Base-by-base conservation (phyloP, 129 eudicot species). In the Logfia minima region DNA sequence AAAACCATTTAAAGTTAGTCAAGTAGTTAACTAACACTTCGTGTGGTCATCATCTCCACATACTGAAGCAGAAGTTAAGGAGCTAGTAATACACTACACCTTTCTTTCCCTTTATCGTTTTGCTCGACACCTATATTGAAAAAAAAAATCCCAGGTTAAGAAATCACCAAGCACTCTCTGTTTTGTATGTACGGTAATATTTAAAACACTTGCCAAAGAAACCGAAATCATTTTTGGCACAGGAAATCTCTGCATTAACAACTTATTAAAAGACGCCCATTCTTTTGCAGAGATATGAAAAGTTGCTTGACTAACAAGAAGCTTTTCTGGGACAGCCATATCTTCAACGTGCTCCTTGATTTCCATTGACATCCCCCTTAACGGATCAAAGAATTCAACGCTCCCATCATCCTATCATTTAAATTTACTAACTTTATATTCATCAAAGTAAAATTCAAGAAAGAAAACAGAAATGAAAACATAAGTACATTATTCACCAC, bases 161-260 rank as follows among this genome's bases (percentile, higher is more conserved):
- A 75, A 68, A 18, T 52, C 21, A 53, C 37, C 8, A 21, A 68
- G 19, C 39, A 53, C 19, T 26, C 22, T 70, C 43, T 56, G 60
- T 34, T 14, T 23, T 48, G 43, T 64, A 21, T 61, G 48, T 72
- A 51, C 13, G 19, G 28, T 55, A 18, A 68, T 68, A 19, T 48
- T 74, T 32, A 34, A 24, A 75, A 75, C 55, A 84, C 84, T 76
- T 80, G 89, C 96, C 32, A 91, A 68, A 79, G 97, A 89, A 73
- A 89, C 60, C 19, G 88, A 75, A 53, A 87, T 77, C 83, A 74
- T 77, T 80, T 89, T 92, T 8, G 96, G 80, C 37, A 83, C 85
- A 22, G 88, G 87, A 79, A 89, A 92, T 75, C 83, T 86, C 81
- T 89, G 97, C 90, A 89, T 86, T 79, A 92, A 74, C 51, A 89